A percentile compares a stretch with the other conserved stretches of the same genome.
Conservation (phyloP, 257 asterid genomes). For the Nicotiana tabacum region DNA sequence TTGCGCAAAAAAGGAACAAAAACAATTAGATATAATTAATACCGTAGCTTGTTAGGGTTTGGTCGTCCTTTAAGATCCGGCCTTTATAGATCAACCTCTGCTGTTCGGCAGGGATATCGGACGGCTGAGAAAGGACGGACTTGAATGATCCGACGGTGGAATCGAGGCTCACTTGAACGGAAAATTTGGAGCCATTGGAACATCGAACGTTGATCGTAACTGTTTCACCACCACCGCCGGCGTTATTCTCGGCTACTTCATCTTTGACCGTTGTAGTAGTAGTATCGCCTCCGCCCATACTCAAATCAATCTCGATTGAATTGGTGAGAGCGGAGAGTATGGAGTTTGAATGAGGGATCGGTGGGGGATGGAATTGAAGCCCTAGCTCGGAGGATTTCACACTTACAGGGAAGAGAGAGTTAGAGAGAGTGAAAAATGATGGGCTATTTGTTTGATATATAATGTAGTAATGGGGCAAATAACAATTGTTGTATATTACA, state of each 20-base stretch:
- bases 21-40: background rate
- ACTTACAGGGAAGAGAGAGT: background rate
- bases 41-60: constrained; percentile 52
- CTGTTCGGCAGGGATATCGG: constrained; percentile 39
- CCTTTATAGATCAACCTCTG: constrained; percentile 60
- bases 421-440: background rate
- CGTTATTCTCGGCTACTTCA: constrained; percentile 9
- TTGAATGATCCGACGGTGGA: constrained; percentile 44
- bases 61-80: constrained; percentile 60
- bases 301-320: background rate
- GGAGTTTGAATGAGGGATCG: too few species aligned
- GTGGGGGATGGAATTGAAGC: background rate
- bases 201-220: constrained; percentile 40
- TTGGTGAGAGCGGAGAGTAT: too few species aligned
- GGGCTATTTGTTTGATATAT: background rate
- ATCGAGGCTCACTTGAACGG: constrained; percentile 35
- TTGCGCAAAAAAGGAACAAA: background rate
- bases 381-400: background rate
- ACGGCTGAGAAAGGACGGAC: constrained; percentile 32
- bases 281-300: constrained; percentile 44
- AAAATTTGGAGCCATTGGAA: constrained; percentile 40
- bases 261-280: background rate
- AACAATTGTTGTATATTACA: too few species aligned
- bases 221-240: constrained; percentile 18
- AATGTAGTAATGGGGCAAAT: too few species aligned